Evolutionary conservation across 1,284 basidiomycete genomes (phyloP), one percentile per base, ranked within the genome.

Genomic region (Austropuccinia psidii): DNA sequence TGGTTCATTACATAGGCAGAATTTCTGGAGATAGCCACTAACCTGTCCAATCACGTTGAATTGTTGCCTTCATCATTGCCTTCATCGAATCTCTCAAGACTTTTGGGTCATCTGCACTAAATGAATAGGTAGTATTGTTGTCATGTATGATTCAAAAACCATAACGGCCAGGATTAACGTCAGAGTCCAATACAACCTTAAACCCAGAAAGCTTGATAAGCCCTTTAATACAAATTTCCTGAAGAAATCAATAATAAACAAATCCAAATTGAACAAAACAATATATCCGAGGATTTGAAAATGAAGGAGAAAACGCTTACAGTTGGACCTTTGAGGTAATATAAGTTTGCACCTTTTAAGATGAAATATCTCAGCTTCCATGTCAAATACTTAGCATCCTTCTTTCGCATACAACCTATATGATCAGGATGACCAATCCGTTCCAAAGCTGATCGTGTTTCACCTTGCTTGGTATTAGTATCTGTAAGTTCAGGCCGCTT

Each of bases 51-150:
- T 96, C 93, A 72, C 96, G 84, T 19, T 87, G 89, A 78, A 99
- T 99, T 4, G 95, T 98, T 1, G 93, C 90, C 82, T 98, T 99
- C 91, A 98, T 97, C 78, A 99, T 87, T 11, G 93, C 91, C 84
- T 98, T 98, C 95, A 98, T 98, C 96, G 95, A 99, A 77, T 93
- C 92, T 15, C 96, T 86, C 58, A 97, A 85, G 45, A 87, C 82
- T 4, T 83, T 80, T 80, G 93, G 90, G 79, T 98, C 93, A 43
- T 93, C 89, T 0, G 90, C 90, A 76, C 90, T 90, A 82, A 99
- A 98, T 80, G 84, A 91, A 81, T 98, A 93, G 1, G 90, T 85
- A 82, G 90, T 92, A 79, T 93, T 90, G 9, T 84, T 84, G 58
- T 94, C 90, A 77, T 98, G 95, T 43, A 94, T 86, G 76, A 98